Conservation (phyloP, 2,329 filamentous ascomycete genomes). For the Thelonectria discophora region DNA sequence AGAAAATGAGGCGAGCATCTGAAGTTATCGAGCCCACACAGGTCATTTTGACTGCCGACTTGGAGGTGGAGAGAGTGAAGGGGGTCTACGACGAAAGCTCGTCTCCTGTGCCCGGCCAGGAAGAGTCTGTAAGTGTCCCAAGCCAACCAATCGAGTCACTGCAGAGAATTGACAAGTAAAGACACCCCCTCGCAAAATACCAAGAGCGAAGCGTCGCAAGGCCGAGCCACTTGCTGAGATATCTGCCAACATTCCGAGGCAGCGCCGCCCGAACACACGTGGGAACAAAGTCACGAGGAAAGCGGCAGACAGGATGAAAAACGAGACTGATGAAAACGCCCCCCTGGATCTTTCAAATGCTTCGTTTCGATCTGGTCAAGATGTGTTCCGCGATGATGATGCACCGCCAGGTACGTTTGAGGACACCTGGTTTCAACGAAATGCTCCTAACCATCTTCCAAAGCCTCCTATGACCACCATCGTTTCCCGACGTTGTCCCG, state of each 20-base stretch:
- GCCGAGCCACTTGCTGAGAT: conserved; percentile 46
- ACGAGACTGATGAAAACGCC: conserved; percentile 26
- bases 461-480: conserved; percentile 40
- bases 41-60: conserved; percentile 66
- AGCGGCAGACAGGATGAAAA: conserved; percentile 28
- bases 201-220: conserved; percentile 46
- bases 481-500: conserved; percentile 33
- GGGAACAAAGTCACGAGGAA: conserved; percentile 30
- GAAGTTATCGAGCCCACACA: conserved; percentile 70
- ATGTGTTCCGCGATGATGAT: conserved; percentile 46
- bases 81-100: conserved; percentile 69
- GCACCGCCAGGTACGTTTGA: conserved; percentile 37
- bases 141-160: neutral
- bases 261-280: conserved; percentile 36
- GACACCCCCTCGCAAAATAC: conserved; percentile 45
- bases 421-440: neutral
- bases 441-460: conserved; percentile 29
- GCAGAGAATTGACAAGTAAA: conserved; percentile 23
- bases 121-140: conserved; percentile 54
- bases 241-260: conserved; percentile 47
- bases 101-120: conserved; percentile 54
- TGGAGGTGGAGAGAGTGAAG: conserved; percentile 60
- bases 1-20: conserved; percentile 72
- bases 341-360: conserved; percentile 25
- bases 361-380: conserved; percentile 38